Evolutionary conservation across 1,139 yeast species (phyloP).

Genomic region (Pichia terricola): DNA sequence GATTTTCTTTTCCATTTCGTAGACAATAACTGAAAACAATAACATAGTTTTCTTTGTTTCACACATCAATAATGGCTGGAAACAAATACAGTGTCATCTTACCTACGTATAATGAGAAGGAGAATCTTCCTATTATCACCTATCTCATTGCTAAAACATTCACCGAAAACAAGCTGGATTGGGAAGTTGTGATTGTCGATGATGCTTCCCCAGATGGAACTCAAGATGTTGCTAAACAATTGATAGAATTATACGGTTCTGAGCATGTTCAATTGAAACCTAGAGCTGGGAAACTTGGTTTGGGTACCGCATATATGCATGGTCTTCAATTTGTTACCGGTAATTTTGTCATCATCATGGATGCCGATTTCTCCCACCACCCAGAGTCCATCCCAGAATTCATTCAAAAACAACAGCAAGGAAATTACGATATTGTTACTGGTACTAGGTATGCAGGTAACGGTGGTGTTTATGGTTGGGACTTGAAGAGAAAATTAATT

Average conservation of each 20-base stretch:
- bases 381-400: constrained; percentile 76
- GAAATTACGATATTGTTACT: constrained; percentile 68
- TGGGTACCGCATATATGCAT: constrained; percentile 77
- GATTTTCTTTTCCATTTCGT: too few relatives aligned
- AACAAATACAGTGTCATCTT: constrained; percentile 68
- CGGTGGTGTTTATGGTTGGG: constrained; percentile 86
- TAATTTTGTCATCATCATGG: constrained; percentile 73
- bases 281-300: constrained; percentile 71
- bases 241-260: constrained; percentile 52
- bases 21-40: too few relatives aligned
- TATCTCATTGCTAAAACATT: constrained; percentile 70
- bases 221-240: constrained; percentile 60
- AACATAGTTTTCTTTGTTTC: background rate
- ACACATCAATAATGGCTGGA: constrained; percentile 1
- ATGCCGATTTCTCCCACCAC: constrained; percentile 77
- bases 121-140: constrained; percentile 61
- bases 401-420: constrained; percentile 57
- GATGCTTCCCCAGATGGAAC: constrained; percentile 82
- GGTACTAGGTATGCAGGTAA: constrained; percentile 77
- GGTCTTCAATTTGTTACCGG: constrained; percentile 69
- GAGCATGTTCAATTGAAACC: constrained; percentile 61
- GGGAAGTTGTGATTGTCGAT: constrained; percentile 77
- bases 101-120: constrained; percentile 73
- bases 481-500: constrained; percentile 68
- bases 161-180: constrained; percentile 46